phyloP scores from a whole-genome alignment of 2,329 filamentous ascomycete species.

The Cryphonectria japonica region DNA sequence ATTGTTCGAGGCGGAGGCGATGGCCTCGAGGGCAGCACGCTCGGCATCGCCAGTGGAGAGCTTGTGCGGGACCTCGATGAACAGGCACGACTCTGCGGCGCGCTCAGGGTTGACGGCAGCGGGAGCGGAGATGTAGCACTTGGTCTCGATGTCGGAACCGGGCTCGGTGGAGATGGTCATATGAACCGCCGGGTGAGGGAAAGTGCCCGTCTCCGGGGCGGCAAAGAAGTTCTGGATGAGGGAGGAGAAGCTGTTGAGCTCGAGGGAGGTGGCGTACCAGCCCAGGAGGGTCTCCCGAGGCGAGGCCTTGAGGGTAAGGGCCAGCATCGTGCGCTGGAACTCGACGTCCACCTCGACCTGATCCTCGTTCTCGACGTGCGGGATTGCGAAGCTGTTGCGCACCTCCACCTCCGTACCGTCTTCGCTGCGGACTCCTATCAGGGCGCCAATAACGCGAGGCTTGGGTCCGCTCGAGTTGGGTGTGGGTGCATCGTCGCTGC shows the following conservation, averaged over 20 bases:
- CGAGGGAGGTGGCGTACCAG: slow-evolving; percentile 97
- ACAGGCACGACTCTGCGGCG: slow-evolving; percentile 93
- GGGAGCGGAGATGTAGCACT: slow-evolving; percentile 93
- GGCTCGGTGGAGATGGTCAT: slow-evolving; percentile 91
- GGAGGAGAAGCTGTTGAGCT: slow-evolving; percentile 97
- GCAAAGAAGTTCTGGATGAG: slow-evolving; percentile 99
- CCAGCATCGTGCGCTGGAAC: slow-evolving; percentile 99
- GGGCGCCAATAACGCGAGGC: slow-evolving; percentile 86
- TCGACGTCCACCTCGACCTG: slow-evolving; percentile 99
- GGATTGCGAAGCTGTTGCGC: slow-evolving; percentile 94
- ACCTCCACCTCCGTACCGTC: slow-evolving; percentile 97
- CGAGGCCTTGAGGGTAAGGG: slow-evolving; percentile 89
- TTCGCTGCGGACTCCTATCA: slow-evolving; percentile 90
- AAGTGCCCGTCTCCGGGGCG: slow-evolving; percentile 94
- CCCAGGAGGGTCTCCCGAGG: slow-evolving; percentile 93
- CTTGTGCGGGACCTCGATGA: slow-evolving; percentile 96
- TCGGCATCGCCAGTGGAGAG: slow-evolving; percentile 76
- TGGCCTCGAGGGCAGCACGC: slow-evolving; percentile 73
- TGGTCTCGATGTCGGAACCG: slow-evolving; percentile 84
- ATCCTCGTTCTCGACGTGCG: slow-evolving; percentile 97
- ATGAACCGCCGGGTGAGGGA: slow-evolving; percentile 95
- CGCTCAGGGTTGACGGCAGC: slow-evolving; percentile 95
- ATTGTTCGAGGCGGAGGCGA: slow-evolving; percentile 77
- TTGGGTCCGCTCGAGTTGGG: slow-evolving; percentile 73
- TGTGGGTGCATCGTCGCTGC: slow-evolving; percentile 66